Evolutionary conservation across 306 rosid genomes (phyloP), one percentile per base, ranked within the genome.

Genomic region (Fragaria iinumae): DNA sequence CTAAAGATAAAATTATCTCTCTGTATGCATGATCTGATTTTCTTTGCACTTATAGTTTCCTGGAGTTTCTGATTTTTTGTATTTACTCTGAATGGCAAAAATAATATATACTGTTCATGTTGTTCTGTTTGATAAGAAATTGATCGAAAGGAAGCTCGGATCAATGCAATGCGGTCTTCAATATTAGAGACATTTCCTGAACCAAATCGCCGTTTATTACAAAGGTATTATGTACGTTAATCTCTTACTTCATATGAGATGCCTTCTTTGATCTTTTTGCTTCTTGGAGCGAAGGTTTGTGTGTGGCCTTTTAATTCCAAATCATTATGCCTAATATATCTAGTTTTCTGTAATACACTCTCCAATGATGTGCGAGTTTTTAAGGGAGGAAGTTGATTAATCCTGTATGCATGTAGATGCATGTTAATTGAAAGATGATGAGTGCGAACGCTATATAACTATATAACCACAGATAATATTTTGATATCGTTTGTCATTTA

Each of bases 141-240:
- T 79, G 99, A 96, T 85, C 85, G 93, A 78, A 96, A 85, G 86
- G 99, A 91, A 79, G 89, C 91, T 76, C 89, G 96, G 82, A 86
- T 88, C 32, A 92, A 83, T 76, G 98, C 97, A 77, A 91, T 92
- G 91, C 96, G 96, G 20, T 80, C 91, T 77, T 91, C 98, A 72
- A 87, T 92, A 76, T 69, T 91, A 83, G 99, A 96, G 80, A 91
- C 97, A 67, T 96, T 96, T 85, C 99, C 99, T 3, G 99, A 96
- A 80, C 99, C 99, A 57, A 96, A 96, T 73, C 91, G 99, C 63
- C 97, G 96, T 49, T 87, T 96, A 81, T 85, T 96, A 74, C 98
- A 92, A 23, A 96, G 99, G 99, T 96, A 43, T 69, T 60, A 53
- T 29, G 45, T 76, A 72, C 39, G 57, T 66, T 39, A 43, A 50